Evolutionary conservation across 345 rosid species (phyloP).

Genomic region (Pugionium cornutum): DNA sequence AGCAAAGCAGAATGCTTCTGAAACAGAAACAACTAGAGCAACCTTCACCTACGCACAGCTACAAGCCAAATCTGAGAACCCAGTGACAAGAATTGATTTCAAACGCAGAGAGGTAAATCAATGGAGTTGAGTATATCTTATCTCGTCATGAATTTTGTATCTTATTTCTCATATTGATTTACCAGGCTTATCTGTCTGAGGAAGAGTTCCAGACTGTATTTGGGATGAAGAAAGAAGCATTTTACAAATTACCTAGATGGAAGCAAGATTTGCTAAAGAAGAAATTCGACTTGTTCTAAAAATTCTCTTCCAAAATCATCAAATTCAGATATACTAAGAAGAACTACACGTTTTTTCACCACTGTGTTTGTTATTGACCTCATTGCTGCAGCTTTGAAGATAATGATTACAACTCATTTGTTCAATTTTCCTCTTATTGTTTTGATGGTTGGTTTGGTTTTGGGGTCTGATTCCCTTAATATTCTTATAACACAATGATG

Average conservation of each 20-base stretch:
- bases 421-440: not conserved
- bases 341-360: slow-evolving; percentile 14
- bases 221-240: slow-evolving; percentile 74
- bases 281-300: slow-evolving; percentile 77
- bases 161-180: slow-evolving; percentile 12
- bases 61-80: slow-evolving; percentile 80
- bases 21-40: slow-evolving; percentile 31
- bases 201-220: slow-evolving; percentile 78
- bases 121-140: not conserved
- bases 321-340: slow-evolving; percentile 19
- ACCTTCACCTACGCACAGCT: slow-evolving; percentile 84
- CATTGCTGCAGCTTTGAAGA: slow-evolving; percentile 33
- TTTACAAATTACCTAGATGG: slow-evolving; percentile 87
- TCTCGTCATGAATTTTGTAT: too few species aligned
- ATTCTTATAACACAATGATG: slow-evolving; percentile 18
- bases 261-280: slow-evolving; percentile 94
- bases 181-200: slow-evolving; percentile 77
- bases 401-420: not conserved
- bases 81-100: slow-evolving; percentile 88
- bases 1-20: slow-evolving; percentile 45
- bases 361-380: slow-evolving; percentile 16
- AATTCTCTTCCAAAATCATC: slow-evolving; percentile 4
- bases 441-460: slow-evolving; percentile 24
- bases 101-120: slow-evolving; percentile 87
- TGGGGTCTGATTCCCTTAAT: slow-evolving; percentile 25